Conservation (phyloP, 2,329 filamentous ascomycete species). For the Diatrype stigma region DNA sequence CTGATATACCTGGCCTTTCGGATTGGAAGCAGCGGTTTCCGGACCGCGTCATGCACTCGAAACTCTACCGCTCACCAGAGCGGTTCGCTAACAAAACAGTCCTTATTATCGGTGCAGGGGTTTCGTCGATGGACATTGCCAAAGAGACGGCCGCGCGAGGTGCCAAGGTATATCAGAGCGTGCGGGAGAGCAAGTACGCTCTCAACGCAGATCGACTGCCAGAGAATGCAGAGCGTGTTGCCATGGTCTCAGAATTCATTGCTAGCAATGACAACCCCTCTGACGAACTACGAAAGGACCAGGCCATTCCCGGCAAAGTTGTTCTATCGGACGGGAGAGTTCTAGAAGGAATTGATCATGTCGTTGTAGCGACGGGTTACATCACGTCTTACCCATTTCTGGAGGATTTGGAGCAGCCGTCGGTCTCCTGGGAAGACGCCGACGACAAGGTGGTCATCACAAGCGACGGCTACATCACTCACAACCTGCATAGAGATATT, state of each 20-base stretch:
- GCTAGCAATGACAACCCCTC: conserved; percentile 26
- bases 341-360: conserved; percentile 53
- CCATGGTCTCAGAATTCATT: conserved; percentile 44
- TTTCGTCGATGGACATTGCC: conserved; percentile 39
- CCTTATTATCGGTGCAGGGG: conserved; percentile 50
- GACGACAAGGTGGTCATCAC: conserved; percentile 55
- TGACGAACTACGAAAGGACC: conserved; percentile 13
- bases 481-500: conserved; percentile 67
- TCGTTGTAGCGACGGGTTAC: conserved; percentile 67
- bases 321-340: conserved; percentile 48
- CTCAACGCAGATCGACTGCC: conserved; percentile 51
- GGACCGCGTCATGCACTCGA: conserved; percentile 60
- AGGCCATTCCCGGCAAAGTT: conserved; percentile 45
- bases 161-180: conserved; percentile 44
- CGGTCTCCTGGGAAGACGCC: conserved; percentile 38
- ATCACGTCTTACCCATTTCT: conserved; percentile 65
- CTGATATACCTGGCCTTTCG: conserved; percentile 54
- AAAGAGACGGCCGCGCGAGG: conserved; percentile 34
- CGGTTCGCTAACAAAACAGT: conserved; percentile 49
- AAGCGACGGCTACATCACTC: conserved; percentile 55
- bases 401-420: conserved; percentile 41
- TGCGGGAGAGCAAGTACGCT: conserved; percentile 58
- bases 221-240: conserved; percentile 45
- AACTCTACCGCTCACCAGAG: conserved; percentile 63
- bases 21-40: conserved; percentile 54